Percentiles rank a stretch among this genome's conserved stretches.
Conservation (phyloP, 768 basidiomycete species). For the Xerocomellus amylosporus region DNA sequence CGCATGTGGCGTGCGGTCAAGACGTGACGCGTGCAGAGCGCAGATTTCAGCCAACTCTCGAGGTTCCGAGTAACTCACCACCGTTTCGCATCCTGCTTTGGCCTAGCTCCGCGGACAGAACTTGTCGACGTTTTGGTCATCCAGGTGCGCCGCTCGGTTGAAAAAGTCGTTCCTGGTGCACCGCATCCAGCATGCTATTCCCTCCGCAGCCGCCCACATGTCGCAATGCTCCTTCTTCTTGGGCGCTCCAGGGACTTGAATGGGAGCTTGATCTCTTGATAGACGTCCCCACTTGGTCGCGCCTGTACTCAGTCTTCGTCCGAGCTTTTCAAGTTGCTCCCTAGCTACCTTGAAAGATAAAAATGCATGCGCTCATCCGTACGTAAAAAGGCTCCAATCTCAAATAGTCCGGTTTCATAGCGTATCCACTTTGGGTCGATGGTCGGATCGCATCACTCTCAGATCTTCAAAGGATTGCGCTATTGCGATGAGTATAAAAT, state of each 20-base stretch:
- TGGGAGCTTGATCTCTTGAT: neutral
- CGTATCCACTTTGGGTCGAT: neutral
- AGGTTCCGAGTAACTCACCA: neutral
- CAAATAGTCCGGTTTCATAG: neutral
- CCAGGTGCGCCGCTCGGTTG: slow-evolving; percentile 6
- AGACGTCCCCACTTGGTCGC: too few species aligned
- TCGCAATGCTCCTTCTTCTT: neutral
- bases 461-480: neutral
- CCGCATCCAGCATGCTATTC: neutral
- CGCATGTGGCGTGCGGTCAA: too few species aligned
- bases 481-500: neutral
- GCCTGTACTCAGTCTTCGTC: neutral
- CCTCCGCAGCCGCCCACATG: neutral
- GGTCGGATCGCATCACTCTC: slow-evolving; percentile 2
- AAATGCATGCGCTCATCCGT: neutral
- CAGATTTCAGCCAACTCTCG: neutral
- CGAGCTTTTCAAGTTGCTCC: neutral
- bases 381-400: slow-evolving; percentile 6
- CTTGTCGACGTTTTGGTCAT: slow-evolving; percentile 3
- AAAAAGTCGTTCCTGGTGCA: slow-evolving; percentile 1
- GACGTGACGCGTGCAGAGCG: neutral
- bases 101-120: slow-evolving; percentile 12
- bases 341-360: neutral
- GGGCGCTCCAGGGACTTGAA: neutral
- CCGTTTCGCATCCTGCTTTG: neutral